Percentiles rank a stretch among this genome's conserved stretches.
phyloP scores from a whole-genome alignment of 805 yeast species.

The Candida gorgasii region DNA sequence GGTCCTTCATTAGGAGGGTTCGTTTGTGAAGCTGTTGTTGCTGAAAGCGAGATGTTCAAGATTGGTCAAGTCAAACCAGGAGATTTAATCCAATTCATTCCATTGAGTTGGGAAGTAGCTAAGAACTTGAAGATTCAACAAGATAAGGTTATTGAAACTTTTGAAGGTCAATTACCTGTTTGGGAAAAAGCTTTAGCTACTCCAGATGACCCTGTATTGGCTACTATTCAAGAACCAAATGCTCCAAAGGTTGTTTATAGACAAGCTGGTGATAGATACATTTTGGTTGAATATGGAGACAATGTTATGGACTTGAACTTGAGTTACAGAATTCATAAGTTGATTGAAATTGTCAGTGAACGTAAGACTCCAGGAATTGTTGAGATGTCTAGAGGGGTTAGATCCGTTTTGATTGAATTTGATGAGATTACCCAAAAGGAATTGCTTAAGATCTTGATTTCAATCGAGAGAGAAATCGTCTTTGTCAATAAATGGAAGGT shows the following conservation, averaged over 20 bases:
- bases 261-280: conserved; percentile 95
- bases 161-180: conserved; percentile 45
- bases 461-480: conserved; percentile 74
- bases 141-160: conserved; percentile 51
- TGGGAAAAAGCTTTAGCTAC: conserved; percentile 20
- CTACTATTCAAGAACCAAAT: conserved; percentile 44
- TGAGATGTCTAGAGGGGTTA: conserved; percentile 96
- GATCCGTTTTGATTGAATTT: conserved; percentile 89
- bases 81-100: conserved; percentile 77
- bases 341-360: conserved; percentile 68
- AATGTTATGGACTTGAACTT: conserved; percentile 81
- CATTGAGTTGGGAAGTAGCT: conserved; percentile 71
- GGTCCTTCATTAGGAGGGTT: conserved; percentile 98
- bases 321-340: conserved; percentile 80
- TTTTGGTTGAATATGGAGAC: conserved; percentile 91
- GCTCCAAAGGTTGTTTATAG: conserved; percentile 81
- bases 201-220: conserved; percentile 72
- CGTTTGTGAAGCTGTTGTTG: conserved; percentile 94
- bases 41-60: conserved; percentile 97
- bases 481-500: conserved; percentile 83
- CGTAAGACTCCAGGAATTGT: conserved; percentile 76
- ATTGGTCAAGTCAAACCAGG: conserved; percentile 98
- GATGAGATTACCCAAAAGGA: conserved; percentile 63
- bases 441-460: conserved; percentile 62
- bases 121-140: conserved; percentile 60